Evolutionary conservation across 441 rosid species (phyloP), one percentile per base, ranked within the genome.

Genomic region (Pelargonium australe): DNA sequence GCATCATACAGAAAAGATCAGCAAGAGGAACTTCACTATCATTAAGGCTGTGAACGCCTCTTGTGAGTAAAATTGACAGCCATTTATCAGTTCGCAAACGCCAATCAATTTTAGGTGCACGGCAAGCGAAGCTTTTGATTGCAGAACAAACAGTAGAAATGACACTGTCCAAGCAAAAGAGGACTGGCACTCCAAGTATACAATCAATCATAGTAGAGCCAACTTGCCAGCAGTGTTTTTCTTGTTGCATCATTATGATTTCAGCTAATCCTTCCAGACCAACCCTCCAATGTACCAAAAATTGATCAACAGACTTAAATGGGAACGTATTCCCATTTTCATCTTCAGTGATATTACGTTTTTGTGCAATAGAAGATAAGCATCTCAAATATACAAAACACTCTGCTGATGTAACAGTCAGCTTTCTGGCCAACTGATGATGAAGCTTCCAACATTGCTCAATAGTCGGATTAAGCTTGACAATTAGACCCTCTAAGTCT

Each of bases 31-130:
- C 76, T 74, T 81, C 83, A 71, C 75, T 80, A 73, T 83, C 91
- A 72, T 72, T 70, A 73, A 81, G 82, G 43, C 77, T 72, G 82
- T 75, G 84, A 60, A 75, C 68, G 70, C 84, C 87, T 78, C 90
- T 83, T 14, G 68, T 68, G 69, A 82, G 77, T 69, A 85, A 77
- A 41, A 51, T 64, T 17, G 87, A 79, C 75, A 91, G 72, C 95
- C 93, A 91, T 80, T 86, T 85, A 79, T 87, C 91, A 80, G 86
- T 79, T 64, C 75, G 89, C 76, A 89, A 64, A 68, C 95, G 97
- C 95, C 88, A 91, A 60, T 84, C 72, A 67, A 89, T 71, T 79
- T 85, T 91, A 19, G 95, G 95, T 66, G 95, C 97, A 76, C 78
- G 75, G 70, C 77, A 73, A 53, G 86, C 78, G 66, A 85, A 83